Conservation (phyloP, 139 green algal species). For the Closterium sp. region DNA sequence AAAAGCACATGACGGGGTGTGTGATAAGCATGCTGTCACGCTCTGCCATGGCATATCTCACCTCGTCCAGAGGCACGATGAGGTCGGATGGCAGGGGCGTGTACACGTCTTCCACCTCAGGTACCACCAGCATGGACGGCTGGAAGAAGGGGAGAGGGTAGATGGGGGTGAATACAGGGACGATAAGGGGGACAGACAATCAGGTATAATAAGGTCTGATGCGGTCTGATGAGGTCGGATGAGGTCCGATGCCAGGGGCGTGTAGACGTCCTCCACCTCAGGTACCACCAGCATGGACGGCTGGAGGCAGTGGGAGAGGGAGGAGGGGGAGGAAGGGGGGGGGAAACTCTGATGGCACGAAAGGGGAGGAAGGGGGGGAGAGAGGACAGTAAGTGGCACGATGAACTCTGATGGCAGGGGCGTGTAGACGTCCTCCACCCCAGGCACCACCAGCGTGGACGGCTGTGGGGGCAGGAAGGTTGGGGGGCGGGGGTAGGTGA, state of each 20-base stretch:
- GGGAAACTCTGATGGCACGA: neutral
- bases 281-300: slow-evolving; percentile 84
- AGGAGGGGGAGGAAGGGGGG: neutral
- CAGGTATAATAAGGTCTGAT: neutral
- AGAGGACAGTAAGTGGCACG: slow-evolving; percentile 63
- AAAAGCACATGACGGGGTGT: too few species aligned
- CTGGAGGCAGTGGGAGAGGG: neutral
- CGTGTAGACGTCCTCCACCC: slow-evolving; percentile 82
- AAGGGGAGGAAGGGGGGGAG: neutral
- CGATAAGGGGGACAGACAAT: neutral
- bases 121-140: slow-evolving; percentile 83
- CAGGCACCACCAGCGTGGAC: slow-evolving; percentile 86
- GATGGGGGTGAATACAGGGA: neutral
- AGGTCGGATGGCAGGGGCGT: slow-evolving; percentile 80
- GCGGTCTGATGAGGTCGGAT: neutral
- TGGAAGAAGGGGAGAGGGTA: neutral
- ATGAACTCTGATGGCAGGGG: slow-evolving; percentile 82
- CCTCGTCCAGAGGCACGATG: slow-evolving; percentile 70
- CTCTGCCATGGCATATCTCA: too few species aligned
- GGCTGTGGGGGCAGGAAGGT: slow-evolving; percentile 8
- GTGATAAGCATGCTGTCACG: too few species aligned
- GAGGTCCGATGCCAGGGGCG: slow-evolving; percentile 59
- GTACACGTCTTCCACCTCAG: slow-evolving; percentile 85
- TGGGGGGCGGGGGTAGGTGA: neutral
- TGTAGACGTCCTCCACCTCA: slow-evolving; percentile 84